phyloP scores from a whole-genome alignment of 441 rosid genomes.

The Pelargonium australe region DNA sequence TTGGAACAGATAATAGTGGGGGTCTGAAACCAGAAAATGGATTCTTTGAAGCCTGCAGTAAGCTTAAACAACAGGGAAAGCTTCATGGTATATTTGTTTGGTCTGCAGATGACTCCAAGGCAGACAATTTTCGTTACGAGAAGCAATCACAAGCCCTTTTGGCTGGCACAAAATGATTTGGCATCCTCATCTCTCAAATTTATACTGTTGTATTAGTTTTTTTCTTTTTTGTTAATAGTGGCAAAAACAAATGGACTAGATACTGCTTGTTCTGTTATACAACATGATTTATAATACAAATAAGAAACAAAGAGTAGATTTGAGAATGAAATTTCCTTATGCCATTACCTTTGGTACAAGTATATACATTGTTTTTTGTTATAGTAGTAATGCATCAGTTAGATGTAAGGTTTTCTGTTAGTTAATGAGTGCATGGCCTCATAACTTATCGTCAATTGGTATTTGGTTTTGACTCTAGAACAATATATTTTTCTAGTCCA shows the following conservation, averaged over 20 bases:
- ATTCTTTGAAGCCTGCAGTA: conserved; percentile 36
- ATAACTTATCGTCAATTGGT: too few species aligned
- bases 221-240: neutral
- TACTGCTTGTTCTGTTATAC: neutral
- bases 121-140: conserved; percentile 30
- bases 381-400: too few species aligned
- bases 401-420: too few species aligned
- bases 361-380: too few species aligned
- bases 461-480: too few species aligned
- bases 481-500: too few species aligned
- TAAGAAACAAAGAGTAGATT: neutral
- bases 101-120: conserved; percentile 51
- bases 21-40: conserved; percentile 37
- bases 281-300: neutral
- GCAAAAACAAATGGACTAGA: neutral
- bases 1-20: conserved; percentile 45
- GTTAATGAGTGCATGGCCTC: too few species aligned
- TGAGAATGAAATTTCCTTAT: neutral
- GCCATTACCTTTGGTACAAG: too few species aligned
- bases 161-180: conserved; percentile 20
- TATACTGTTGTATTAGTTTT: conserved; percentile 3
- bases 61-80: conserved; percentile 26
- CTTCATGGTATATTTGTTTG: conserved; percentile 49
- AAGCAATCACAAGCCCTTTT: conserved; percentile 30
- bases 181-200: neutral